These are phyloP conservation scores for Pyrus communis DNA, from an alignment of 306 rosid genomes.

Conservation along the genomic window DNA sequence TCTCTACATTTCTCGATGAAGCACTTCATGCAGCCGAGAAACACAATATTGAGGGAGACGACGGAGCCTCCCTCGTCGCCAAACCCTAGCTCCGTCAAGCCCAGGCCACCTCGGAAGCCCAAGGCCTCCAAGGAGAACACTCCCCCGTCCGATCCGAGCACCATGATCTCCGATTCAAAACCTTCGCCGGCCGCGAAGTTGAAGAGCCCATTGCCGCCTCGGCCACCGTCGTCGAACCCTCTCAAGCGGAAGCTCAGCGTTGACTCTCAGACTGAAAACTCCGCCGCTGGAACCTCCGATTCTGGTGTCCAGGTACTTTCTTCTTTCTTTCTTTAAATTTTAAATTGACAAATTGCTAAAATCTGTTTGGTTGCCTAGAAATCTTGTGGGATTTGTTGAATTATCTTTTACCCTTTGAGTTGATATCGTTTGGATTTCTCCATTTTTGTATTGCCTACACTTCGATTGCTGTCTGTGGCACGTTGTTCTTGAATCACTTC, in stretches of 20 bases:
- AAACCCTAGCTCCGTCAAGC: slow-evolving; percentile 48
- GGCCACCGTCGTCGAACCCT: slow-evolving; percentile 82
- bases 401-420: neutral
- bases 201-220: slow-evolving; percentile 77
- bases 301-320: slow-evolving; percentile 81
- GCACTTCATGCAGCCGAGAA: slow-evolving; percentile 78
- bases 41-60: slow-evolving; percentile 43
- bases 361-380: neutral
- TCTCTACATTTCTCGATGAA: slow-evolving; percentile 32
- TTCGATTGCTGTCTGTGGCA: neutral
- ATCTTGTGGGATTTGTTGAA: neutral
- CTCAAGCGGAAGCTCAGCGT: slow-evolving; percentile 80
- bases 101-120: slow-evolving; percentile 45
- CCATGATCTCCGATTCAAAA: slow-evolving; percentile 26
- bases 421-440: neutral
- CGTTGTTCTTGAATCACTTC: neutral
- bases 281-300: slow-evolving; percentile 44
- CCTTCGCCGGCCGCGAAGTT: slow-evolving; percentile 55
- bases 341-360: neutral
- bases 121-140: slow-evolving; percentile 69
- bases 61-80: slow-evolving; percentile 45
- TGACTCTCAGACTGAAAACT: slow-evolving; percentile 44
- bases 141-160: slow-evolving; percentile 65
- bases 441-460: neutral
- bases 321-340: neutral